Evolutionary conservation across 192 early-diverging fungal species (phyloP).

Genomic region (Podila minutissima): DNA sequence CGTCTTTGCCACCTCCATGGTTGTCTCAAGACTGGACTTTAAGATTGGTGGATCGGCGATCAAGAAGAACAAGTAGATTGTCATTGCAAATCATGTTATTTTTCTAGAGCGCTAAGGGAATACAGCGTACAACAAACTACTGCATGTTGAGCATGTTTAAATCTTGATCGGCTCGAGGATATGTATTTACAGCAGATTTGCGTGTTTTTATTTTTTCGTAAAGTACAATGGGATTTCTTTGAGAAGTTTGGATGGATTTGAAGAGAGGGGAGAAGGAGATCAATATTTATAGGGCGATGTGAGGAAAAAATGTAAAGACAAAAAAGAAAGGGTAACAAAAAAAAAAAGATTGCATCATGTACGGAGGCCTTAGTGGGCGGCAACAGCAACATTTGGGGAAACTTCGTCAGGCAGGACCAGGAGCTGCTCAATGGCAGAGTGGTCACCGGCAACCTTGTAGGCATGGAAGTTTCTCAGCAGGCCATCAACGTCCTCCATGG

Average conservation of each 20-base stretch:
- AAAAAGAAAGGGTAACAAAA: constrained; percentile 5
- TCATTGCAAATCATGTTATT: not conserved
- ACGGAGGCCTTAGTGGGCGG: constrained; percentile 8
- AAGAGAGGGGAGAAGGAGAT: no score
- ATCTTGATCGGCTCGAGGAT: no score
- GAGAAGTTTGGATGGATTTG: no score
- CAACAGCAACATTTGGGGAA: not conserved
- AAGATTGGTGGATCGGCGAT: constrained; percentile 54
- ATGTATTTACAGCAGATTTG: no score
- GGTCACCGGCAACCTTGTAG: constrained; percentile 67
- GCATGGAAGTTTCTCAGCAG: constrained; percentile 80
- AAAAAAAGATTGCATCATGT: not conserved
- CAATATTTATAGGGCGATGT: no score
- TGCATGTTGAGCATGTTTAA: no score
- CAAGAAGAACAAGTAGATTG: constrained; percentile 36
- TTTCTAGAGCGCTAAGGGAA: no score
- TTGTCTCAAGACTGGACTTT: constrained; percentile 65
- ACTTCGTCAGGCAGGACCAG: constrained; percentile 32
- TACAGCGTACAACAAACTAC: no score
- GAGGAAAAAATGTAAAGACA: not conserved
- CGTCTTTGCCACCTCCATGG: constrained; percentile 66
- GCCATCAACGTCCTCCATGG: constrained; percentile 93
- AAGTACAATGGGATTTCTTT: no score
- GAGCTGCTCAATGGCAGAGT: constrained; percentile 46
- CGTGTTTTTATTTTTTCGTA: no score